Evolutionary conservation across 768 basidiomycete species (phyloP), one percentile per base, ranked within the genome.

Genomic region (Termitomyces bulborhizus): DNA sequence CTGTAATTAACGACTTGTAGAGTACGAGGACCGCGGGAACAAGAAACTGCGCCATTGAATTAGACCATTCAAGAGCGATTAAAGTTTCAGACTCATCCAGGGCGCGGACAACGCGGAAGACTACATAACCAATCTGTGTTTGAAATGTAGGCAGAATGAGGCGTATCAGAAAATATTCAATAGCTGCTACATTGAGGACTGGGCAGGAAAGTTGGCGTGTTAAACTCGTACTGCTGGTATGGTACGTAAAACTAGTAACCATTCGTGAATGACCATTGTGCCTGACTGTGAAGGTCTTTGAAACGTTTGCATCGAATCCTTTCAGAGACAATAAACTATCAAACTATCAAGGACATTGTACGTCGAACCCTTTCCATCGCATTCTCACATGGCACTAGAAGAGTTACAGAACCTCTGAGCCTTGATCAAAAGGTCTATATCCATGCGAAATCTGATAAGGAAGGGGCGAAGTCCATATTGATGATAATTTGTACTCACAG

Each of bases 401-500:
- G 53, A 39, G 18, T 16, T 45, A 45, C 36, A 50, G 24, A 60
- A 34, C 8, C 46, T 43, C 45, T 54, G 8, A n/a, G 27, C 31
- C 29, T 53, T 57, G 12, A 11, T 34, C 7, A 58, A 46, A 46
- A 62, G 39, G 37, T 55, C 55, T 57, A 32, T 24, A 29, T 31
- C 16, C 37, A 40, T 15, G 46, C 7, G 4, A 24, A n/a, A 45
- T 37, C 15, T 46, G 52, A 39, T 46, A 15, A 51, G 40, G 9
- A 27, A 46, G 9, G 18, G 26, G 13, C 34, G 29, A 47, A 43
- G 39, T 13, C 24, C 34, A 24, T 7, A 27, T 18, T 27, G 6
- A 26, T 15, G 13, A 59, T 21, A 9, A n/a, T 16, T 42, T 41
- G 48, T 29, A 53, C 63, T 41, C 43, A 62, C 63, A 61, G 46